Evolutionary conservation across 208 protist species (phyloP), one percentile per base, ranked within the genome.

Genomic region (Vickermania spadyakhi): DNA sequence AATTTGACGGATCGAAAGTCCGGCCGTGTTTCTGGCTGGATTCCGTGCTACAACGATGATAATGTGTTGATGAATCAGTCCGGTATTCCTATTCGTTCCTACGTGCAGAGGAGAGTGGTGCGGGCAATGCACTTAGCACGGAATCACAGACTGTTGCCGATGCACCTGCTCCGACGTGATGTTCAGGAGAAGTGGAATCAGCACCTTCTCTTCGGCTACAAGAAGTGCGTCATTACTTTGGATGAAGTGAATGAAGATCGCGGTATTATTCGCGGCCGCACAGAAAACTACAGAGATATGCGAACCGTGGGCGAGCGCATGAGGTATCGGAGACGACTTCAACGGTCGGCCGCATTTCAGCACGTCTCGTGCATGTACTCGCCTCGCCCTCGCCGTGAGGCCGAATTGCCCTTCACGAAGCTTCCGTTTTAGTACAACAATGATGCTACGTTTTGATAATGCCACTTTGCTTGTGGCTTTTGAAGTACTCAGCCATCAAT

Each of bases 191-290:
- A 70, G 61, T 27, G 67, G 51, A 86, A 77, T 52, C 70, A 41
- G 21, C 87, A 94, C 58, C 58, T 91, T 3, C 60, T 94, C 3
- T 75, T 81, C 31, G 87, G 87, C 14, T 94, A 91, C 59, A 63
- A 72, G 36, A 70, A 61, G 42, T 27, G 79, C 3, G 49, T 68
- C 2, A 30, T 89, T 1, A 29, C 59, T 11, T 56, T n/a, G 54
- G 4, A 14, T 27, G 13, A 41, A 26, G 18, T 42, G 11, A 27
- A 55, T 22, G 51, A 5, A 28, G 51, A 55, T 55, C 5, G 5
- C 7, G 51, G 25, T 7, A 28, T 27, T 7, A 55, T 55, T 27
- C 25, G 51, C 21, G 51, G 13, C 5, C 51, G 51, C 21, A 22
- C 7, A 22, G 21, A 18, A 55, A 55, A 5, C 61, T 52, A 25